phyloP scores from a whole-genome alignment of 129 eudicot genomes.

The Scalesia atractyloides region DNA sequence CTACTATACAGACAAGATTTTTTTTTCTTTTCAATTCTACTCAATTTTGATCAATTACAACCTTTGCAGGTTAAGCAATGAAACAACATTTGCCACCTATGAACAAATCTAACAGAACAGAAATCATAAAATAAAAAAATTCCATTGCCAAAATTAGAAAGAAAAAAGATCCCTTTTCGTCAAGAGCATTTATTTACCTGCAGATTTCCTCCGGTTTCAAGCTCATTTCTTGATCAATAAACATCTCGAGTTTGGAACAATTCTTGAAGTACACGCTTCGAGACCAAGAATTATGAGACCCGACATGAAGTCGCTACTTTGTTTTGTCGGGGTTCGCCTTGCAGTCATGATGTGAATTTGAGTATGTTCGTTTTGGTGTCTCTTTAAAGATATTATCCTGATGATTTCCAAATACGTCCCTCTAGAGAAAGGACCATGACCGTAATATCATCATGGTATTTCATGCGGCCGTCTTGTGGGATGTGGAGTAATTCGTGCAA shows the following conservation, averaged over 20 bases:
- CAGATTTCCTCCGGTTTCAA: slow-evolving; percentile 16
- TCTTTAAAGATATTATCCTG: slow-evolving; percentile 76
- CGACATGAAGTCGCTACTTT: slow-evolving; percentile 4
- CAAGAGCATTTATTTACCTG: slow-evolving; percentile 26
- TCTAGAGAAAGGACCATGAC: slow-evolving; percentile 86
- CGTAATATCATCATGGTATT: slow-evolving; percentile 92
- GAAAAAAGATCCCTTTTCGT: slow-evolving; percentile 21
- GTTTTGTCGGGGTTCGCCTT: slow-evolving; percentile 2
- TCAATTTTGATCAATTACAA: slow-evolving; percentile 21
- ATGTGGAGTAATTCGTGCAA: slow-evolving; percentile 83
- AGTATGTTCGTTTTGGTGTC: neutral
- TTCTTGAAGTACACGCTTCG: neutral
- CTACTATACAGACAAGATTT: no score
- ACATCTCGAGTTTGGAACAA: neutral
- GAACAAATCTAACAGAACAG: slow-evolving; percentile 35
- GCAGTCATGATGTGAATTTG: slow-evolving; percentile 10
- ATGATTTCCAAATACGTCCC: slow-evolving; percentile 90
- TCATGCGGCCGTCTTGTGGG: slow-evolving; percentile 84
- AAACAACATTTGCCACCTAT: slow-evolving; percentile 42
- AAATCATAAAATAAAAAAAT: slow-evolving; percentile 23
- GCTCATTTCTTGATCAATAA: slow-evolving; percentile 9
- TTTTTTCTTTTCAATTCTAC: neutral
- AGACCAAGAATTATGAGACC: slow-evolving; percentile 11
- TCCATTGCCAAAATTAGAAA: slow-evolving; percentile 18
- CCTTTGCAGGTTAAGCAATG: slow-evolving; percentile 35